Percentiles rank a stretch among this genome's conserved stretches.
Conservation (phyloP, 2,329 filamentous ascomycete genomes). For the Elsinoe fawcettii region DNA sequence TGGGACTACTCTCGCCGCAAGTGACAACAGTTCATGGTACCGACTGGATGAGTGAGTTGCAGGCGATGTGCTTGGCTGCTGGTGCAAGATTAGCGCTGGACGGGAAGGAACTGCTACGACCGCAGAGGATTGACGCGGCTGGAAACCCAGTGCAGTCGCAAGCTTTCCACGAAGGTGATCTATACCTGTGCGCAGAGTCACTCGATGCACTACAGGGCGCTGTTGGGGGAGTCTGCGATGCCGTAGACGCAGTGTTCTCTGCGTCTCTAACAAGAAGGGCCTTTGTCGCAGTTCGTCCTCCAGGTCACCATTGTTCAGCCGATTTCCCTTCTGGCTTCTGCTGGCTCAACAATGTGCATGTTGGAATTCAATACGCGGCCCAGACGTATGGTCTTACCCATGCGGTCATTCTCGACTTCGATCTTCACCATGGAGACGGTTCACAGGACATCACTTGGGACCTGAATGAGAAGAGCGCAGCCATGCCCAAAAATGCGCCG, state of each 20-base stretch:
- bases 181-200: slow-evolving; percentile 85
- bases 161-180: slow-evolving; percentile 75
- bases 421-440: slow-evolving; percentile 89
- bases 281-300: slow-evolving; percentile 87
- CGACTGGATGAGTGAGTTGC: slow-evolving; percentile 90
- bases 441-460: slow-evolving; percentile 91
- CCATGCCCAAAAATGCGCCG: slow-evolving; percentile 60
- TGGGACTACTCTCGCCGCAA: slow-evolving; percentile 64
- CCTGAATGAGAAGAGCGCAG: slow-evolving; percentile 65
- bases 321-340: slow-evolving; percentile 90
- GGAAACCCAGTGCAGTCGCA: slow-evolving; percentile 48
- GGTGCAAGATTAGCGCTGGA: slow-evolving; percentile 68
- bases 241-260: slow-evolving; percentile 72
- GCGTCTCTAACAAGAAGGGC: slow-evolving; percentile 48
- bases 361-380: slow-evolving; percentile 86
- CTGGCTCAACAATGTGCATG: slow-evolving; percentile 97
- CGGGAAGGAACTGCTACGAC: slow-evolving; percentile 66
- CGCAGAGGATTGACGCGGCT: slow-evolving; percentile 20
- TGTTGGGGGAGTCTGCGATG: slow-evolving; percentile 86
- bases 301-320: slow-evolving; percentile 90
- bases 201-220: slow-evolving; percentile 82
- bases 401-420: slow-evolving; percentile 87
- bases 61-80: slow-evolving; percentile 73
- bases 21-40: slow-evolving; percentile 87
- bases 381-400: slow-evolving; percentile 81